A percentile compares a stretch with the other conserved stretches of the same genome.
Evolutionary conservation across 2,329 filamentous ascomycete genomes (phyloP).

Genomic region (Trichothecium sympodiale): DNA sequence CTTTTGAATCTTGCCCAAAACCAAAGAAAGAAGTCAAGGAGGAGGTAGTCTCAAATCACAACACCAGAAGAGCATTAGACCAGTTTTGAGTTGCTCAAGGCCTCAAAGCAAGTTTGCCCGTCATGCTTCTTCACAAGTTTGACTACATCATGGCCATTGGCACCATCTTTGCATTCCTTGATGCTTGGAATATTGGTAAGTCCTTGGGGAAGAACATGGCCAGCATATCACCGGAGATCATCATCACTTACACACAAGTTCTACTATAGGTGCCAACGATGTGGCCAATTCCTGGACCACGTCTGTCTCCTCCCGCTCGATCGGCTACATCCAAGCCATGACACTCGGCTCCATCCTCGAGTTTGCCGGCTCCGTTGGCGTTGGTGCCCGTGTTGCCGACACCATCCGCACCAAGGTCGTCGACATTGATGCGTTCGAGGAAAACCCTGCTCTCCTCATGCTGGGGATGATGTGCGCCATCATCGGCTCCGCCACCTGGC

Average conservation of each 20-base stretch:
- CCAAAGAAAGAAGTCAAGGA: too few species aligned
- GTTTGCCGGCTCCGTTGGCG: slow-evolving; percentile 48
- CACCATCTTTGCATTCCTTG: slow-evolving; percentile 54
- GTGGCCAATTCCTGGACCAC: slow-evolving; percentile 70
- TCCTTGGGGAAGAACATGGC: too few species aligned
- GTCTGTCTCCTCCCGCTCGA: slow-evolving; percentile 57
- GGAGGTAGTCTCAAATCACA: too few species aligned
- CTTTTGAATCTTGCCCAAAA: too few species aligned
- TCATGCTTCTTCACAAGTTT: slow-evolving; percentile 27
- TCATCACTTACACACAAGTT: too few species aligned
- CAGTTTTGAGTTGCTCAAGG: too few species aligned
- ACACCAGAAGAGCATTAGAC: too few species aligned
- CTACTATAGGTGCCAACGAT: slow-evolving; percentile 37
- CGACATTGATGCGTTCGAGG: slow-evolving; percentile 31
- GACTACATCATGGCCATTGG: slow-evolving; percentile 54
- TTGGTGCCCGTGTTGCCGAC: slow-evolving; percentile 48
- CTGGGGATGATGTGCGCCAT: slow-evolving; percentile 47
- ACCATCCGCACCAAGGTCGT: slow-evolving; percentile 53
- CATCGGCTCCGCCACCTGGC: slow-evolving; percentile 40
- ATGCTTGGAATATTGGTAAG: slow-evolving; percentile 48
- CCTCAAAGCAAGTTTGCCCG: not conserved
- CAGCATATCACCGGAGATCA: too few species aligned
- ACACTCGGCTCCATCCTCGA: slow-evolving; percentile 47
- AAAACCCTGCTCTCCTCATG: slow-evolving; percentile 42
- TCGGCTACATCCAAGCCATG: slow-evolving; percentile 51